Evolutionary conservation across 805 yeast species (phyloP), one percentile per base, ranked within the genome.

Genomic region (Metschnikowia kofuensis): DNA sequence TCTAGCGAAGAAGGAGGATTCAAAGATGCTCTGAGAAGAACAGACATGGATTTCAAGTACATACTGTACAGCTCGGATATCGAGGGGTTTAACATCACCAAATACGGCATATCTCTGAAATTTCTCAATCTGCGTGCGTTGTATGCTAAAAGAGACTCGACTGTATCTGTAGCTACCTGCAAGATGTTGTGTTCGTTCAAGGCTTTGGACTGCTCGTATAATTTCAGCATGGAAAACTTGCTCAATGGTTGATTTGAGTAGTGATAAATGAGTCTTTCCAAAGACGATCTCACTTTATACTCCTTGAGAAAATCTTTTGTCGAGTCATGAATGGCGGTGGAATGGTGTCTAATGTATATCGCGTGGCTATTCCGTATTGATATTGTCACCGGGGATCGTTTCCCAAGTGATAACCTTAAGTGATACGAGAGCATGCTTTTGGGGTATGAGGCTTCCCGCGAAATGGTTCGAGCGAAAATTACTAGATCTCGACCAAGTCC

Each of bases 1-100:
- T 77, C 77, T 13, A 75, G 49, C 6, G 82, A 79, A 1, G 61
- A 63, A 34, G 80, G 80, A 8, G 65, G 62, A 13, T 63, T 60
- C 21, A 73, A 53, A 30, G 70, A 63, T 10, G 72, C 72, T 6
- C 60, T 59, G 43, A 69, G 58, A 44, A 69, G 60, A 29, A 63
- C 60, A 15, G 67, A 68, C 70, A 89, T 77, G 2, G 96, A 84
- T 49, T 81, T 75, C 53, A 89, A 70, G 68, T 92, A 92, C 42
- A 84, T 68, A 57, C 80, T 76, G 70, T 89, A 89, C 21, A 87
- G 84, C 57, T 80, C 81, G 10, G 92, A 85, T 44, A 92, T 84
- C 59, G 88, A 82, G 6, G 97, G 97, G 63, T 92, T 92, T 52
- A 92, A 67, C 48, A 90, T 85, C 41, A 85, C 89, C 56, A 91